Percentiles rank a stretch among this genome's conserved stretches.
phyloP scores from a whole-genome alignment of 1,284 basidiomycete genomes.

The Singerocomus inundabilis region DNA sequence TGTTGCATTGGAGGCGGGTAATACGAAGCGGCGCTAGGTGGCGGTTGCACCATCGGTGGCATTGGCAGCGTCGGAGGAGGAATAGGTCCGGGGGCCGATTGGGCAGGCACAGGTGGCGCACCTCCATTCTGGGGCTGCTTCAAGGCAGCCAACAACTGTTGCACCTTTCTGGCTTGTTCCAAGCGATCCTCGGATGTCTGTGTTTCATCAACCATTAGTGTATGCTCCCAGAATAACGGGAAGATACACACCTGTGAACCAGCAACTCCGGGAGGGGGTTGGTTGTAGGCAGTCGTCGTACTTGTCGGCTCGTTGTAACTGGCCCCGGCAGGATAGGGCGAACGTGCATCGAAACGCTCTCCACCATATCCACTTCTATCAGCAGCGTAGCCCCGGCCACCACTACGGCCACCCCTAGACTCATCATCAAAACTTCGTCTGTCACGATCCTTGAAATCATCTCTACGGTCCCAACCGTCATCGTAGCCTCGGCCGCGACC shows the following conservation, averaged over 20 bases:
- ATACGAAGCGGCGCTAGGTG: slow-evolving; percentile 37
- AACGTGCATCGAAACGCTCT: slow-evolving; percentile 38
- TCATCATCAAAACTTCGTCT: slow-evolving; percentile 48
- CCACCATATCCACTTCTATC: slow-evolving; percentile 37
- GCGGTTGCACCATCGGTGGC: slow-evolving; percentile 37
- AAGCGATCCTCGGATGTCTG: slow-evolving; percentile 62
- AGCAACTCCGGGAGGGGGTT: slow-evolving; percentile 17
- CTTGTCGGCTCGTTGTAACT: slow-evolving; percentile 34
- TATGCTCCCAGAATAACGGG: background rate
- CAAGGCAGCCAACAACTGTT: slow-evolving; percentile 75
- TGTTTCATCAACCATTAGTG: slow-evolving; percentile 4
- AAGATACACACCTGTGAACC: slow-evolving; percentile 23
- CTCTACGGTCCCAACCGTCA: slow-evolving; percentile 46
- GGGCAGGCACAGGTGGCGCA: slow-evolving; percentile 26
- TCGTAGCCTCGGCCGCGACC: slow-evolving; percentile 36
- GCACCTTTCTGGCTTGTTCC: slow-evolving; percentile 79
- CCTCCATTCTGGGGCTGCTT: slow-evolving; percentile 59
- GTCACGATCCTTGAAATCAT: slow-evolving; percentile 48
- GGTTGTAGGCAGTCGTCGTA: slow-evolving; percentile 20
- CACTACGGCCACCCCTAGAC: slow-evolving; percentile 38
- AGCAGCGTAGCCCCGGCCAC: slow-evolving; percentile 36
- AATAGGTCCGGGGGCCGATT: slow-evolving; percentile 37
- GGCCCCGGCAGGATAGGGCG: slow-evolving; percentile 30
- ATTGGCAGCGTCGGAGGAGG: slow-evolving; percentile 33
- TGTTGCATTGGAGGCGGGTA: slow-evolving; percentile 43